Base-by-base conservation (phyloP, 2,329 filamentous ascomycete species). In the Epichloe coenophiala region DNA sequence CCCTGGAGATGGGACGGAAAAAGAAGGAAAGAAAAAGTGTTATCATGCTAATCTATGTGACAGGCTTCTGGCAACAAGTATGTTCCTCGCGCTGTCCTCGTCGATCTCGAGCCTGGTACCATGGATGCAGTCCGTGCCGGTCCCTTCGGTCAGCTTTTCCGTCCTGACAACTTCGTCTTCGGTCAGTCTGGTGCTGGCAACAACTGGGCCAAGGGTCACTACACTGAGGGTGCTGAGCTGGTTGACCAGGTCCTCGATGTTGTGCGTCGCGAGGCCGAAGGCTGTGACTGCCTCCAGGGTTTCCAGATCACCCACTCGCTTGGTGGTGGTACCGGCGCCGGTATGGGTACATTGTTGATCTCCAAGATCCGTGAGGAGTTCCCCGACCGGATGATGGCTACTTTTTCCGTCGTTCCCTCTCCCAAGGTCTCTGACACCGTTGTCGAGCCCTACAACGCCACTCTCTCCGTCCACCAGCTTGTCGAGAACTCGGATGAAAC, bases 141-240 rank as follows among this genome's bases (percentile, higher is more conserved):
- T 72, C 93, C 91, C 59, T 95, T 97, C 71, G 91, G 93, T 64
- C 86, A 95, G 78, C 89, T 98, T 62, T 97, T 98, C 88, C 90
- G 91, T 60, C 91, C 91, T 68, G 91, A 98, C 78, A 98, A 97
- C 85, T 96, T 97, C 76, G 88, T 98, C 68, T 97, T 97, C 73
- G 91, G 93, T 65, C 93, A 97, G 79, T 96, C 91, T 64, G 91
- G 93, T 81, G 91, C 91, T 71, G 91, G 91, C 76, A 98, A 98
- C 88, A 97, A 97, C 83, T 98, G 91, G 91, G 91, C 91, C 73
- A 98, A 97, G 85, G 91, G 91, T 76, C 91, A 98, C 73, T 98
- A 98, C 81, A 98, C 91, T 58, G 91, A 98, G 80, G 91, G 91
- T 83, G 91, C 91, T 63, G 93, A 98, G 78, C 82, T 97, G 58